These are phyloP conservation scores for Zelopaecilomyces penicillatus DNA, from an alignment of 2,329 filamentous ascomycete genomes.

Conservation along the genomic window DNA sequence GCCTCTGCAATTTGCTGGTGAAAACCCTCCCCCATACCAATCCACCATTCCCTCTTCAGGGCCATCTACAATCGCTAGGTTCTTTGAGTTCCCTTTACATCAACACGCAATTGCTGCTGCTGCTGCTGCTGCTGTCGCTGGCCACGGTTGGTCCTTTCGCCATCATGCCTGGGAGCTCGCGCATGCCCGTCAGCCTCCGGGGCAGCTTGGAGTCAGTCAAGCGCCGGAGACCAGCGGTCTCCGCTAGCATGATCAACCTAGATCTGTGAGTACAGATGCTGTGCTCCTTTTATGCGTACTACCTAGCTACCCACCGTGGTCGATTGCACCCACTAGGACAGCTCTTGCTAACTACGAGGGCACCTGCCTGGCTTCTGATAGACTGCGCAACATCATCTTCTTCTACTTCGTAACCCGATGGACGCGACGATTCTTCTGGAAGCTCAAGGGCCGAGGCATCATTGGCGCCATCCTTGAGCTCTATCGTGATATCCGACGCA, in stretches of 20 bases:
- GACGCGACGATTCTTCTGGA: constrained; percentile 70
- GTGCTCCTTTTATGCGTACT: too few species aligned
- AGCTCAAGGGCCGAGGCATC: constrained; percentile 80
- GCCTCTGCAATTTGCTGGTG: too few species aligned
- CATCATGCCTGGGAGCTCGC: constrained; percentile 57
- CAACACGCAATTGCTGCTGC: too few species aligned
- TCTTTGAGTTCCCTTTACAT: too few species aligned
- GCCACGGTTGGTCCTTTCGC: neutral
- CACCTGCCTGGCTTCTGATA: constrained; percentile 46
- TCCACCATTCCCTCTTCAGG: neutral
- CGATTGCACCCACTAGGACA: too few species aligned
- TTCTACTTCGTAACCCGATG: constrained; percentile 80
- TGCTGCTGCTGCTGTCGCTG: too few species aligned
- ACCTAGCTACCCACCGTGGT: too few species aligned
- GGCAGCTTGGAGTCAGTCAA: constrained; percentile 57
- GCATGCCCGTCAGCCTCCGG: constrained; percentile 62
- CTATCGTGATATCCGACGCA: constrained; percentile 63
- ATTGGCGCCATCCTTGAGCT: constrained; percentile 69
- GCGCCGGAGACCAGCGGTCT: constrained; percentile 45
- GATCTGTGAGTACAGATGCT: constrained; percentile 50
- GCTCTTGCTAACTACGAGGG: too few species aligned
- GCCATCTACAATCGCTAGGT: neutral
- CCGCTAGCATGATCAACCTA: constrained; percentile 54
- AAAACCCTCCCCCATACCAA: neutral
- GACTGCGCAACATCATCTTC: constrained; percentile 63